phyloP scores from a whole-genome alignment of 2,329 filamentous ascomycete species.

The Aspergillus sp. region DNA sequence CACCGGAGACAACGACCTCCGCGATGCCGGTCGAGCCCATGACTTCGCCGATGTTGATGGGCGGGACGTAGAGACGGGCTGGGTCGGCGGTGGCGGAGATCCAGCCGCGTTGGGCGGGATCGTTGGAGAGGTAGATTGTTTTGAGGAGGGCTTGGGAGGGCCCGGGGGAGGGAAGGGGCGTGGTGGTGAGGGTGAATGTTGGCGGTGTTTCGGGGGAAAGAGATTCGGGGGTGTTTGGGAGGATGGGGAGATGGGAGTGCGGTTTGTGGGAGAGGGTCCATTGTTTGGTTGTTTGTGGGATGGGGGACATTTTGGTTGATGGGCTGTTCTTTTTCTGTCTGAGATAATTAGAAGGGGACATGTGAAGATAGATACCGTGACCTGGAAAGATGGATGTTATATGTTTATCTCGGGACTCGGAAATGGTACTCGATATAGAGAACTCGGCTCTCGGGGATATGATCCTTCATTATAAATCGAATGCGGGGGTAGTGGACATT shows the following conservation, averaged over 20 bases:
- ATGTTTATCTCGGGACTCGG: too few species aligned
- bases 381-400: too few species aligned
- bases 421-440: too few species aligned
- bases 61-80: slow-evolving; percentile 48
- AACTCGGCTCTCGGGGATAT: too few species aligned
- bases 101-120: slow-evolving; percentile 55
- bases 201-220: neutral
- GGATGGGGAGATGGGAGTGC: slow-evolving; percentile 28
- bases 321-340: too few species aligned
- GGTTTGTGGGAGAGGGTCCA: slow-evolving; percentile 47
- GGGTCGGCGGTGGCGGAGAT: slow-evolving; percentile 43
- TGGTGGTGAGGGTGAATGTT: slow-evolving; percentile 14
- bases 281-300: slow-evolving; percentile 32
- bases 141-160: slow-evolving; percentile 49
- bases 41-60: slow-evolving; percentile 41
- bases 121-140: slow-evolving; percentile 50
- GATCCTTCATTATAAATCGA: too few species aligned
- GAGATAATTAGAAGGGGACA: too few species aligned
- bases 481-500: too few species aligned
- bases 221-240: slow-evolving; percentile 14
- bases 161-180: slow-evolving; percentile 34
- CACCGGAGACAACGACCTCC: slow-evolving; percentile 39
- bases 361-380: too few species aligned
- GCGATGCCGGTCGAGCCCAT: slow-evolving; percentile 40
- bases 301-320: slow-evolving; percentile 9